A percentile compares a stretch with the other conserved stretches of the same genome.
Evolutionary conservation across 177 flowering plant species (phyloP).

Genomic region (Tripterygium wilfordii): DNA sequence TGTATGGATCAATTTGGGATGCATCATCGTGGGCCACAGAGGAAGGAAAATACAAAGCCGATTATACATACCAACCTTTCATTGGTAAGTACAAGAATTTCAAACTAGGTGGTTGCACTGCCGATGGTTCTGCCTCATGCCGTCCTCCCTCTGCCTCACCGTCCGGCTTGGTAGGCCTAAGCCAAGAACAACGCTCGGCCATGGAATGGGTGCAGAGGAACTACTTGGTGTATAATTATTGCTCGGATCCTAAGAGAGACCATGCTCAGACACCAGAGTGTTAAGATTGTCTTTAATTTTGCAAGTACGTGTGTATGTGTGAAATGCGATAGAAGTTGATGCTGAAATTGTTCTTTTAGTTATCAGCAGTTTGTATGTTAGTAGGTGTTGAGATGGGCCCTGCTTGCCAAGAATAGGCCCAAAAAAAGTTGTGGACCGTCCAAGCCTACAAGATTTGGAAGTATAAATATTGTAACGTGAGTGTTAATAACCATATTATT

Average conservation of each 20-base stretch:
- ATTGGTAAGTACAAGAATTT: constrained; percentile 53
- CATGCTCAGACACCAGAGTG: constrained; percentile 75
- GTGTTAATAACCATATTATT: no score
- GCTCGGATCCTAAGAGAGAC: constrained; percentile 62
- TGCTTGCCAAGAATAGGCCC: no score
- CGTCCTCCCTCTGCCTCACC: constrained; percentile 50
- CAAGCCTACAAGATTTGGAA: constrained; percentile 21
- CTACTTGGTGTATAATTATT: constrained; percentile 67
- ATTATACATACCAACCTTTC: constrained; percentile 73
- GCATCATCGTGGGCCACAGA: constrained; percentile 94
- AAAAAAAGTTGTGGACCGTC: constrained; percentile 37
- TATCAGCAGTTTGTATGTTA: background rate
- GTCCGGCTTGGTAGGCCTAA: constrained; percentile 34
- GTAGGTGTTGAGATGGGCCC: constrained; percentile 46
- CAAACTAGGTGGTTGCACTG: constrained; percentile 50
- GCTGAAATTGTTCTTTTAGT: background rate
- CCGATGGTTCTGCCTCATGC: constrained; percentile 29
- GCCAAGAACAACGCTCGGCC: constrained; percentile 43
- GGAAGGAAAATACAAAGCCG: constrained; percentile 67
- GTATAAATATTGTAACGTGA: no score
- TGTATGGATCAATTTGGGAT: constrained; percentile 87
- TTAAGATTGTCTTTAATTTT: constrained; percentile 13
- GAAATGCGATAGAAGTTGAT: background rate
- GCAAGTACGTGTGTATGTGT: background rate
- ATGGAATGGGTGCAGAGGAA: constrained; percentile 65